Evolutionary conservation across 768 basidiomycete species (phyloP).

Genomic region (Podaxis pistillaris): DNA sequence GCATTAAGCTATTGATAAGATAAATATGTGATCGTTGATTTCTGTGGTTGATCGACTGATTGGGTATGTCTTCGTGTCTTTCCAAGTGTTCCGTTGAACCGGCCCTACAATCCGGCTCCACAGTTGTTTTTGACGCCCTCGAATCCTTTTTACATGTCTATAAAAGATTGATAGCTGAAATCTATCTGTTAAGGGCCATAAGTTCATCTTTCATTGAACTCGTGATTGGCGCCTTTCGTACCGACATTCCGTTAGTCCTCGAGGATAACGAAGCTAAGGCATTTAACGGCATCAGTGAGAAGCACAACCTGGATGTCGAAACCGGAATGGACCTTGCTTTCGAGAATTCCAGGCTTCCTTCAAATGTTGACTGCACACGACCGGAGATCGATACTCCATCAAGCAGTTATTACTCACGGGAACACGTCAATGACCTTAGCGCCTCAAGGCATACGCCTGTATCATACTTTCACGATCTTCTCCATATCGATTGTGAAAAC

Average conservation of each 20-base stretch:
- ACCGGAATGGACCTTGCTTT: background rate
- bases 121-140: background rate
- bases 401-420: background rate
- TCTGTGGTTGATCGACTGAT: background rate
- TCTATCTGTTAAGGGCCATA: background rate
- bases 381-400: background rate
- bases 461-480: background rate
- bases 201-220: background rate
- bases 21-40: background rate
- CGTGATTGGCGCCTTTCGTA: slow-evolving; percentile 1
- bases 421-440: background rate
- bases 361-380: background rate
- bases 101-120: background rate
- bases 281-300: background rate
- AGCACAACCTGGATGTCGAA: background rate
- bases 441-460: slow-evolving; percentile 2
- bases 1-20: slow-evolving; percentile 4
- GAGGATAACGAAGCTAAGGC: background rate
- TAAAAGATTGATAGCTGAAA: background rate
- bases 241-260: background rate
- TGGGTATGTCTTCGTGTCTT: background rate
- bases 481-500: background rate
- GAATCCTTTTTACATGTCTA: background rate
- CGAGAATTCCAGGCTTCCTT: background rate
- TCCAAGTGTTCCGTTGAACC: background rate